These are phyloP conservation scores for Stemphylium beticola DNA, from an alignment of 2,329 filamentous ascomycete species.

Conservation along the genomic window DNA sequence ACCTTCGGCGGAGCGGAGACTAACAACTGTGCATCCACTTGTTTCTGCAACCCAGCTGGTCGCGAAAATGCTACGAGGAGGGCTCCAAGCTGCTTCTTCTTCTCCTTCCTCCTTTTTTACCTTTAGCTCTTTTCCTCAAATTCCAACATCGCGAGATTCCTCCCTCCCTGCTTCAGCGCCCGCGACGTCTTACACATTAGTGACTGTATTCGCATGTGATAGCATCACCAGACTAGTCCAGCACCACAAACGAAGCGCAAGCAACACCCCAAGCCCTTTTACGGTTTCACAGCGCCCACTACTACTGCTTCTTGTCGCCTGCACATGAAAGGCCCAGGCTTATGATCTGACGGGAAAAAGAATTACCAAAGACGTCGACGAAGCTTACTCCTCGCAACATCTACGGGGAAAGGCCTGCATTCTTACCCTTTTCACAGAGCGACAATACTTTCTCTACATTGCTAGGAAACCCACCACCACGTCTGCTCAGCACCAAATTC, in stretches of 20 bases:
- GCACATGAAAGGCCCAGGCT: background rate
- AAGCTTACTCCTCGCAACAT: background rate
- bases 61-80: conserved; percentile 24
- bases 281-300: background rate
- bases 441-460: background rate
- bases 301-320: background rate
- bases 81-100: background rate
- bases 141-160: background rate
- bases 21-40: conserved; percentile 24
- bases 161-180: conserved; percentile 16
- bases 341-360: conserved; percentile 3
- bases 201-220: conserved; percentile 37
- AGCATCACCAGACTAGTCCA: conserved; percentile 24
- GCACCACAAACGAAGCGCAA: conserved; percentile 9
- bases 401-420: background rate
- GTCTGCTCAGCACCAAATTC: background rate
- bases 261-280: background rate
- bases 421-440: background rate
- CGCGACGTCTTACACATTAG: conserved; percentile 21
- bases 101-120: conserved; percentile 11
- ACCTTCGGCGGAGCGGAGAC: conserved; percentile 29
- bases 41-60: conserved; percentile 20
- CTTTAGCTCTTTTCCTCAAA: background rate
- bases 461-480: background rate
- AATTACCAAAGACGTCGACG: background rate